Evolutionary conservation across 176 grass and related monocot species (phyloP), one percentile per base, ranked within the genome.

Genomic region (Zizania latifolia): DNA sequence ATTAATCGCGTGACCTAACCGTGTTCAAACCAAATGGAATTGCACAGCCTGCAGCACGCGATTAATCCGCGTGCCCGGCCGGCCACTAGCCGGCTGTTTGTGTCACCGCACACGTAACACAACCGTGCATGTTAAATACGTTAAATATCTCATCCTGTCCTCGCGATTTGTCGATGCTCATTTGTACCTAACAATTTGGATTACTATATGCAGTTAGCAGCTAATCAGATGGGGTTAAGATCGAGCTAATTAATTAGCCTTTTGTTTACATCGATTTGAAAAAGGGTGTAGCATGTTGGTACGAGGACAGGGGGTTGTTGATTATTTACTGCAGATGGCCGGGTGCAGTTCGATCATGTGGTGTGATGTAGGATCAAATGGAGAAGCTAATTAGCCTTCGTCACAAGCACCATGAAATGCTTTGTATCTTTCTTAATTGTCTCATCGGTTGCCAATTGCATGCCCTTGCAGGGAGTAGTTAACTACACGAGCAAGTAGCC

Each of bases 131-230:
- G 4, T 0, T 0, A 4, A 5, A 5, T 1, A 36, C 34, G 31
- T 72, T 72, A 55, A 72, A 54, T 55, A 72, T 50, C 30, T 73
- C 43, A 73, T 55, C 59, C 69, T 65, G 23, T 37, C 56, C 1
- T 30, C 23, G 23, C 11, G 41, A 74, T 53, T 53, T 34, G 30
- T 56, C 1, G 22, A 53, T 55, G n/a, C 48, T 53, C 28, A 33
- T 17, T 11, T 71, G 68, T n/a, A 70, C 68, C 68, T 48, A 70
- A 48, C 41, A 31, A 70, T 48, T 19, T 2, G 8, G 24, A 4
- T 4, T 48, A 53, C 6, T 30, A 0, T 48, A n/a, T 70, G 6
- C 7, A n/a, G 65, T 10, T 69, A 53, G 19, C 48, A 53, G n/a
- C 48, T 53, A 53, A 53, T 53, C 1, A 53, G 48, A 53, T 17